Base-by-base conservation (phyloP, 495 filamentous ascomycete genomes). In the Cenococcum geophilum region DNA sequence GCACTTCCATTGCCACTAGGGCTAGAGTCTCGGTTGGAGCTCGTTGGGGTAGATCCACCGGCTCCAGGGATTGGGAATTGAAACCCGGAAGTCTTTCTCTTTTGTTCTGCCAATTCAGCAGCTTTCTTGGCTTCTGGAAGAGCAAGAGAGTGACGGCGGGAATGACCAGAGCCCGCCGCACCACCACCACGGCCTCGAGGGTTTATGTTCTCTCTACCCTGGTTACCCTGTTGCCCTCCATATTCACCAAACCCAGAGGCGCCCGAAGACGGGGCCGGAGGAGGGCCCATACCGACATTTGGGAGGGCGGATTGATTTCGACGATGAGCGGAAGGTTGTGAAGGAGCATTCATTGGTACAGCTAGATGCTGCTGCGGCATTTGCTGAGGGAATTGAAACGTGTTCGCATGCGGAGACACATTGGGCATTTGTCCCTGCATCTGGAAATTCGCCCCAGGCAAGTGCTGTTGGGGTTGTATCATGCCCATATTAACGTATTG, bases 401-500 rank as follows among this genome's bases (percentile, higher is more conserved):
- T 85, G 71, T 80, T 83, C 55, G 84, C 77, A 72, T 95, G 89
- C 50, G 90, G 89, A 53, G 89, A 86, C 66, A 96, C 80, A 68
- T 89, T 91, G 56, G 86, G 72, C 77, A 86, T 79, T 70, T 83
- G 81, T 42, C 76, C 76, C 70, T 80, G 80, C 72, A 92, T 82
- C 54, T 85, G 83, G 76, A 85, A 86, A 79, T 88, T 80, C 36
- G 78, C 78, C 59, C 82, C 84, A 59, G 83, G 80, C 37, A 97
- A 74, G 67, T 84, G 78, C 74, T 97, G 92, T 61, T 87, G 86
- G 37, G 87, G 88, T 60, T 85, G 87, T 64, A 98, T 81, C 78
- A 97, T 86, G 66, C 90, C 90, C 88, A 97, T 92, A 73, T 95
- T 93, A 61, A 95, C 88, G 76, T 96, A 97, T 73, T 97, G 92